Evolutionary conservation across 1,139 yeast genomes (phyloP), one percentile per base, ranked within the genome.

Genomic region (Yamadazyma buinensis): DNA sequence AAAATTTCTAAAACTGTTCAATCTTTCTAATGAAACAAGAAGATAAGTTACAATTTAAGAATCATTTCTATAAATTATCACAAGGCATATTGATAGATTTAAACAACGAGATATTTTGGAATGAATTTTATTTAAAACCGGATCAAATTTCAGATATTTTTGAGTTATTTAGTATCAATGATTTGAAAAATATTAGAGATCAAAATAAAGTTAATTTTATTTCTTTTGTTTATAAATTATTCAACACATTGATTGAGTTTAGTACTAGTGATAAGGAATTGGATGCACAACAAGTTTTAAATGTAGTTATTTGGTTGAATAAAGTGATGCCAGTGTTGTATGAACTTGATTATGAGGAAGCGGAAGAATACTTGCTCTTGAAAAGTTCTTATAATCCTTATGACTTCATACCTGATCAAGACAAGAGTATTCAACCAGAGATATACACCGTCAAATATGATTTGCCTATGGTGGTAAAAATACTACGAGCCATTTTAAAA

Each of bases 1-100:
- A n/a, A n/a, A n/a, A n/a, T n/a, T n/a, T n/a, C n/a, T n/a, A n/a
- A n/a, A n/a, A n/a, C n/a, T n/a, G n/a, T n/a, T n/a, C n/a, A n/a
- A n/a, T n/a, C n/a, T n/a, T n/a, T n/a, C n/a, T n/a, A 7, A 85
- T 85, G 95, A 88, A 82, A 30, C 74, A 80, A 14, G 94, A 85
- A 40, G 84, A 90, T 18, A 81, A 72, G 47, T 61, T 75, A 23
- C 64, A 68, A 37, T 75, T 77, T 53, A 80, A 76, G 54, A 72
- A 72, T 47, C 86, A 80, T 46, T 72, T 87, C 44, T 71, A 74
- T 51, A 67, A 71, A 44, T 67, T 87, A 24, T 80, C 83, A 10
- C 88, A 81, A 39, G 72, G 74, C 7, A 51, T 66, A 26, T 48
- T 72, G 17, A 67, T 81, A 14, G 61, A 75, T 1, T 49, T 54